Conservation (phyloP, 2,329 filamentous ascomycete genomes). For the Aspergillus phoenicis region DNA sequence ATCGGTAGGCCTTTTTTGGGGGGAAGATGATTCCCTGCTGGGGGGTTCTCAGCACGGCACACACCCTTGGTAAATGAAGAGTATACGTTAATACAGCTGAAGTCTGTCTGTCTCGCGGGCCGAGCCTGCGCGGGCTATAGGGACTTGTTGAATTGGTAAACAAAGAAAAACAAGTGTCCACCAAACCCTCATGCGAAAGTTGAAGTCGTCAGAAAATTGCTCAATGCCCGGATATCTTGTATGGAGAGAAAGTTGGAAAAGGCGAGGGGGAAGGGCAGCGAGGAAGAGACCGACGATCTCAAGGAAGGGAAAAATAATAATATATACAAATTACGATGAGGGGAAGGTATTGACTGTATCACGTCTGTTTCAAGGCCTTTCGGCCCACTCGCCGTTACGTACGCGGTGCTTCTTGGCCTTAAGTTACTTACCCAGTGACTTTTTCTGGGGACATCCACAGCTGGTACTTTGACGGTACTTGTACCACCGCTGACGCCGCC, state of each 20-base stretch:
- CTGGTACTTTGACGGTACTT: neutral
- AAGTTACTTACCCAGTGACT: neutral
- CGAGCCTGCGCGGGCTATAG: neutral
- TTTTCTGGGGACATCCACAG: conserved; percentile 1
- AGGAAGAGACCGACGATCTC: conserved; percentile 9
- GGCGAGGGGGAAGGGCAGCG: conserved; percentile 11
- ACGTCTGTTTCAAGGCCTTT: conserved; percentile 6
- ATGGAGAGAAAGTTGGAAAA: neutral
- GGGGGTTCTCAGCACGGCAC: neutral
- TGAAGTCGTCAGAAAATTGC: neutral
- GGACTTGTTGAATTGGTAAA: neutral
- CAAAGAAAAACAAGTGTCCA: neutral
- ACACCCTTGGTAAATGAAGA: no score
- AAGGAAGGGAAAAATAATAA: neutral
- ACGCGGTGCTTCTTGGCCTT: conserved; percentile 2
- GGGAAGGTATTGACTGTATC: conserved; percentile 5
- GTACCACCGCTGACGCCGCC: neutral
- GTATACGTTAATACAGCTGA: neutral
- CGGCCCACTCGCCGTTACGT: conserved; percentile 9
- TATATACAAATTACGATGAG: conserved; percentile 6
- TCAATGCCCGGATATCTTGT: neutral
- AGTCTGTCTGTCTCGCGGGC: neutral
- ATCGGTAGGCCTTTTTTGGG: neutral
- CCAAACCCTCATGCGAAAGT: neutral
- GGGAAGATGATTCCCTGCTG: neutral